A percentile compares a stretch with the other conserved stretches of the same genome.
phyloP scores from a whole-genome alignment of 306 rosid species.

The Quercus mongolica region DNA sequence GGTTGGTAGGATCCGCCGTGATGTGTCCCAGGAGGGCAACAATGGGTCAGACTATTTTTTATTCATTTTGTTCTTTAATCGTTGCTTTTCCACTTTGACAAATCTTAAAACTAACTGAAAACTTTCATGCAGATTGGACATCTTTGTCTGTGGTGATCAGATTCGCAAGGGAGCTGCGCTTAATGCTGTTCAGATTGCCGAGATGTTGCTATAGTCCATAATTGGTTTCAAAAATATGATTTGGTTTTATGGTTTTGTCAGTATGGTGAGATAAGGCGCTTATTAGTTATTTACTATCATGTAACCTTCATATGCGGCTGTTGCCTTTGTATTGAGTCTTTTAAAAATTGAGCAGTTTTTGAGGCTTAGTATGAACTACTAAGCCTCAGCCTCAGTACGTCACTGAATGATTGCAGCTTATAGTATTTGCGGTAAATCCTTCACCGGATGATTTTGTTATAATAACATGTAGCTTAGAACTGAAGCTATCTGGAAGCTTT shows the following conservation, averaged over 20 bases:
- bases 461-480: background rate
- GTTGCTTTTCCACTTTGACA: background rate
- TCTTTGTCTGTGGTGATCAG: conserved; percentile 96
- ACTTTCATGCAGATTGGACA: conserved; percentile 66
- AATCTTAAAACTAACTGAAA: conserved; percentile 25
- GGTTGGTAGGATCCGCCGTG: conserved; percentile 88
- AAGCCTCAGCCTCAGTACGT: background rate
- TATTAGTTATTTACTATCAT: background rate
- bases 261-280: conserved; percentile 1
- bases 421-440: background rate
- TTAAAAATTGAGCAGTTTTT: conserved; percentile 3
- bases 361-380: background rate
- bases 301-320: background rate
- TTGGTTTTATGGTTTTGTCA: background rate
- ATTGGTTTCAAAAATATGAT: background rate
- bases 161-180: conserved; percentile 99
- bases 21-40: conserved; percentile 82
- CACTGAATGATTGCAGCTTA: background rate
- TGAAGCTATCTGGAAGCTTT: background rate
- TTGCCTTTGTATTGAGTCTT: background rate
- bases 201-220: conserved; percentile 64
- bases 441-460: conserved; percentile 13
- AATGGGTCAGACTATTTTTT: conserved; percentile 49
- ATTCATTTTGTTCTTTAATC: background rate
- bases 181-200: conserved; percentile 95